Conservation (phyloP, 2,329 filamentous ascomycete species). For the Colletotrichum sp. region DNA sequence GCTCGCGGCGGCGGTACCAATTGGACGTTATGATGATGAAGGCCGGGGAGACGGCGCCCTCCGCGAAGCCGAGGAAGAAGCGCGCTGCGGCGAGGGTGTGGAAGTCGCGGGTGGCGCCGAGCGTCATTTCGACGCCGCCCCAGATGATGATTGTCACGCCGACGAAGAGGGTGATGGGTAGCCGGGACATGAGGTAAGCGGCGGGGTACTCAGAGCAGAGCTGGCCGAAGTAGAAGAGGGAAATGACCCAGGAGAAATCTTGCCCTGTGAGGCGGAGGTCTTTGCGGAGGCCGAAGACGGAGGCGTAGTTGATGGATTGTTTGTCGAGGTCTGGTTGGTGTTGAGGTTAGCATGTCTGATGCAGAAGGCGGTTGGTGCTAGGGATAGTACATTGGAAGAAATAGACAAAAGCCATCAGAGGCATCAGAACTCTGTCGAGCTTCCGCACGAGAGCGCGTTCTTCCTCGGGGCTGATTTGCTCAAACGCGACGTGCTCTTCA, state of each 20-base stretch:
- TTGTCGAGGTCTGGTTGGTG: slow-evolving; percentile 19
- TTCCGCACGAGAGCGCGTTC: slow-evolving; percentile 8
- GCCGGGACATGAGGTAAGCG: slow-evolving; percentile 15
- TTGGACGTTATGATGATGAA: slow-evolving; percentile 36
- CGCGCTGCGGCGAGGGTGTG: slow-evolving; percentile 26
- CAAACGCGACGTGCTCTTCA: not conserved
- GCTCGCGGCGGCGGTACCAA: slow-evolving; percentile 34
- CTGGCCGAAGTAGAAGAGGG: slow-evolving; percentile 21
- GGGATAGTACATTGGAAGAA: slow-evolving; percentile 20
- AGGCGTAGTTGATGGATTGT: slow-evolving; percentile 12
- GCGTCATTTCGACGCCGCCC: slow-evolving; percentile 29
- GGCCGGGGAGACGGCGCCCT: slow-evolving; percentile 34
- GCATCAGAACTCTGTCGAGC: slow-evolving; percentile 21
- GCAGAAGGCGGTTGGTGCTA: too few species aligned
- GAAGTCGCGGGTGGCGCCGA: slow-evolving; percentile 27
- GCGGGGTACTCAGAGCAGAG: slow-evolving; percentile 17
- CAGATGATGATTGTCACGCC: slow-evolving; percentile 23
- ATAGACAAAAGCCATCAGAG: slow-evolving; percentile 22
- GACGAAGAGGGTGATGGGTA: slow-evolving; percentile 16
- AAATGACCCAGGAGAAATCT: slow-evolving; percentile 18
- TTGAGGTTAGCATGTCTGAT: too few species aligned
- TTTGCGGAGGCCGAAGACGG: slow-evolving; percentile 12
- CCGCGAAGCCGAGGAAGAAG: slow-evolving; percentile 34
- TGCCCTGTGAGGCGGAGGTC: slow-evolving; percentile 10
- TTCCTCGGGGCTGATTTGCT: slow-evolving; percentile 1